Conservation (phyloP, 2,329 filamentous ascomycete species). For the Colletotrichum sp. region DNA sequence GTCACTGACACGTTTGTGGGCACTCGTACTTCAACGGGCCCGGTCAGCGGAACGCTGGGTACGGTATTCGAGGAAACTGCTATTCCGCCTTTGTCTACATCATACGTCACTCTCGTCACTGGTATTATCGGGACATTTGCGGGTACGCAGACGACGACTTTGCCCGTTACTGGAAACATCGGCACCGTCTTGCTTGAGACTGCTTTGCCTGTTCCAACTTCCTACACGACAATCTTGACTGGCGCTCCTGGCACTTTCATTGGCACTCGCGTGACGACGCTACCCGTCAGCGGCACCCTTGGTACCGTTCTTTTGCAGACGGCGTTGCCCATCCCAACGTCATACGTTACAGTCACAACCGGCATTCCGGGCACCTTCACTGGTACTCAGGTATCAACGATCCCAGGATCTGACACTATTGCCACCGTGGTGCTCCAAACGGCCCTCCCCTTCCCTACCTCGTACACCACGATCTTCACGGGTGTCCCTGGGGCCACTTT, state of each 20-base stretch:
- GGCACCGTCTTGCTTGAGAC: slow-evolving; percentile 5
- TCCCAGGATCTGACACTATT: not conserved
- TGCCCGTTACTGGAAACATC: not conserved
- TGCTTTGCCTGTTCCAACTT: not conserved
- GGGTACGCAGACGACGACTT: not conserved
- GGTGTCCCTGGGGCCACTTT: not conserved
- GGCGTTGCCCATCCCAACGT: not conserved
- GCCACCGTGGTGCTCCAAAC: not conserved
- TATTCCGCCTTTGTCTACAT: not conserved
- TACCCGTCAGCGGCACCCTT: not conserved
- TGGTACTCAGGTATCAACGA: not conserved
- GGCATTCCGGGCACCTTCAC: not conserved
- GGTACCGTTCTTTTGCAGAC: not conserved
- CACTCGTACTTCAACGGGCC: not conserved
- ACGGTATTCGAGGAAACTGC: not conserved
- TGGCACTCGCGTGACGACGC: not conserved
- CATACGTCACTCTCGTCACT: not conserved
- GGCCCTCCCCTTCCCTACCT: not conserved
- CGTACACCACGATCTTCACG: not conserved
- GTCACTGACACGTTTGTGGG: not conserved
- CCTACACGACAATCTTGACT: slow-evolving; percentile 5
- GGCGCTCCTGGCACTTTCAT: not conserved
- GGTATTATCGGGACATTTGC: not conserved
- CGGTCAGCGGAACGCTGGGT: not conserved
- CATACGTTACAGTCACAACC: not conserved